These are phyloP conservation scores for Begonia masoniana DNA, from an alignment of 306 rosid species.

Conservation along the genomic window DNA sequence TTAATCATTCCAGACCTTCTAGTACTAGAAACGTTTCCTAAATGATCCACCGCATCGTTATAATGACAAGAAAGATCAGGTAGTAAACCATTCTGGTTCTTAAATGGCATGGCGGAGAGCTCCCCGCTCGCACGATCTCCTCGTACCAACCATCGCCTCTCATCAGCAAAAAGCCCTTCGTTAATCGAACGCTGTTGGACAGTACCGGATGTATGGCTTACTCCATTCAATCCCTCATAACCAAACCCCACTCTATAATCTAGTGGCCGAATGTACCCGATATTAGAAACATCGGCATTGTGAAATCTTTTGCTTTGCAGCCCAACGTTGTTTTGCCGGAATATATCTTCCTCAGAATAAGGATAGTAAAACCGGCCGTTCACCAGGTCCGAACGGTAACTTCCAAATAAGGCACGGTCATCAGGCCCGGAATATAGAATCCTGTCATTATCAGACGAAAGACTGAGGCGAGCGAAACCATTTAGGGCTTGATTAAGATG, in stretches of 20 bases:
- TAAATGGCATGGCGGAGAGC: neutral
- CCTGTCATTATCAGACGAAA: conserved; percentile 7
- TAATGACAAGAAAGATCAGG: neutral
- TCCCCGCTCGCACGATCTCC: neutral
- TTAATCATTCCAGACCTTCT: conserved; percentile 1
- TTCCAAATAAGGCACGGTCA: neutral
- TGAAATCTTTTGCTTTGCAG: neutral
- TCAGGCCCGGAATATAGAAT: neutral
- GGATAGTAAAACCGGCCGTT: neutral
- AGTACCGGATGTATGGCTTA: neutral
- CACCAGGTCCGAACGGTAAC: neutral
- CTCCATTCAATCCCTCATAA: neutral
- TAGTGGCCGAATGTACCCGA: neutral
- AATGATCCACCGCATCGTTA: neutral
- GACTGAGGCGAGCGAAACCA: conserved; percentile 18
- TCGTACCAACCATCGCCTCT: neutral
- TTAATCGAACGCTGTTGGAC: neutral
- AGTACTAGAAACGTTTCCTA: neutral
- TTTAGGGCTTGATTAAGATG: conserved; percentile 23
- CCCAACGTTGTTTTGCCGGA: neutral
- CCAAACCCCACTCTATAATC: conserved; percentile 4
- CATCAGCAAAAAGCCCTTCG: conserved; percentile 3
- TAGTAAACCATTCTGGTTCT: conserved; percentile 5
- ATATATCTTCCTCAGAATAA: neutral
- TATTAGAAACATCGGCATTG: neutral